phyloP scores from a whole-genome alignment of 768 basidiomycete genomes.

The Dentipellis fragilis region DNA sequence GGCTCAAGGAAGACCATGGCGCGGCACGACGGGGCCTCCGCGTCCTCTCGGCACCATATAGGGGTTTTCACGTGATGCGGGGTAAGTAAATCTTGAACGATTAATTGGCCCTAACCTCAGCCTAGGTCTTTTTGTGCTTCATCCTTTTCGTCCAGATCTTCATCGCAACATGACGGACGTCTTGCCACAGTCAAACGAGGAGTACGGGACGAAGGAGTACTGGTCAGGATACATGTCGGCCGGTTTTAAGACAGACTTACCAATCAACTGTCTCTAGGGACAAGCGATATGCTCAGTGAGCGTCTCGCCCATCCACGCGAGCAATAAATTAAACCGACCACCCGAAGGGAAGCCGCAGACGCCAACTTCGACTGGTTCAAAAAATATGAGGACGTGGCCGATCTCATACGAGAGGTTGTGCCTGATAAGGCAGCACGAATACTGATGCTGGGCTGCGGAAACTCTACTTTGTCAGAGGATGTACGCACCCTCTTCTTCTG shows the following conservation, averaged over 20 bases:
- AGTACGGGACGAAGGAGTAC: constrained; percentile 59
- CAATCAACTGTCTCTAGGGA: constrained; percentile 34
- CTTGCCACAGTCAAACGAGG: constrained; percentile 55
- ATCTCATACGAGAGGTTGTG: constrained; percentile 48
- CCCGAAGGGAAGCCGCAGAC: constrained; percentile 45
- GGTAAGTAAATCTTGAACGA: not conserved
- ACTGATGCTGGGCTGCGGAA: constrained; percentile 79
- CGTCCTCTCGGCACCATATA: not conserved
- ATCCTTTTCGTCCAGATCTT: not conserved
- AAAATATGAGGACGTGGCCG: constrained; percentile 62
- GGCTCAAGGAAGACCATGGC: no score
- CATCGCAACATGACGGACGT: constrained; percentile 7
- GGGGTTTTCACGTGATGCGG: not conserved
- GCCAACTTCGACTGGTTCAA: constrained; percentile 82
- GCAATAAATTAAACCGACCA: not conserved
- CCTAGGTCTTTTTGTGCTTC: not conserved
- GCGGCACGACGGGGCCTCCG: no score
- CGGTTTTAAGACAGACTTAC: not conserved
- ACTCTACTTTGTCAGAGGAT: constrained; percentile 72
- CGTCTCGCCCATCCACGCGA: not conserved
- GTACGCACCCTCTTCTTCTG: constrained; percentile 23
- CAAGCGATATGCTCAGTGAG: constrained; percentile 57
- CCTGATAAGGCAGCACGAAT: constrained; percentile 53
- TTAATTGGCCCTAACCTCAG: not conserved
- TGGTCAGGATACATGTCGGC: constrained; percentile 31